Conservation (phyloP, 2,329 filamentous ascomycete species). For the Alternaria sp. region DNA sequence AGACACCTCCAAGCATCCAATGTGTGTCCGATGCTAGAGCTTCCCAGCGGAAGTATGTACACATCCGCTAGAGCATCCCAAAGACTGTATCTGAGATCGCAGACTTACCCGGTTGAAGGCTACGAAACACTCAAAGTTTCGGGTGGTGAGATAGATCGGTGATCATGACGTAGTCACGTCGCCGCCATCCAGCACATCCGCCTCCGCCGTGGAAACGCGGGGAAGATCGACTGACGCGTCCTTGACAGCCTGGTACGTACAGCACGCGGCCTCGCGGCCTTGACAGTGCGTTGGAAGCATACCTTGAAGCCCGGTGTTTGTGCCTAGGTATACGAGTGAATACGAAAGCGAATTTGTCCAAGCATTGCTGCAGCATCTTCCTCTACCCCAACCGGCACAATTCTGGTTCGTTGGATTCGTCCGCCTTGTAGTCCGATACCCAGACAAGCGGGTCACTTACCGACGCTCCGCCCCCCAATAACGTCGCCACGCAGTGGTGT, state of each 20-base stretch:
- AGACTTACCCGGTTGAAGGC: background rate
- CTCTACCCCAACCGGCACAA: background rate
- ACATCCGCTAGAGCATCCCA: background rate
- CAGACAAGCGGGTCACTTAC: constrained; percentile 3
- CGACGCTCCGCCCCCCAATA: constrained; percentile 16
- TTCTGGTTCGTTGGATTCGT: constrained; percentile 8
- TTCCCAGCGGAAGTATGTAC: background rate
- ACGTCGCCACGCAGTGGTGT: constrained; percentile 28
- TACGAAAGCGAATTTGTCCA: background rate
- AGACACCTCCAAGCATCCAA: background rate
- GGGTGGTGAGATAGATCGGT: background rate
- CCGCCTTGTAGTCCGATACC: constrained; percentile 9
- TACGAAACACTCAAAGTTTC: background rate
- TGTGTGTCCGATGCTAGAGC: background rate
- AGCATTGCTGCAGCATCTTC: background rate
- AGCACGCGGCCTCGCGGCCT: constrained; percentile 8
- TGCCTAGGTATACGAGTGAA: background rate
- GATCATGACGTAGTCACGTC: constrained; percentile 4
- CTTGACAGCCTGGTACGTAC: constrained; percentile 14
- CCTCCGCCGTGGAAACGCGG: constrained; percentile 3
- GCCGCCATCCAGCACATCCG: constrained; percentile 8
- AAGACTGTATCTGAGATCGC: background rate
- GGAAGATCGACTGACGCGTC: constrained; percentile 20
- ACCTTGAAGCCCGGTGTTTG: background rate
- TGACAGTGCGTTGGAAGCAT: background rate